These are phyloP conservation scores for Leishmania braziliensis DNA, from an alignment of 208 protist genomes.

Conservation along the genomic window DNA sequence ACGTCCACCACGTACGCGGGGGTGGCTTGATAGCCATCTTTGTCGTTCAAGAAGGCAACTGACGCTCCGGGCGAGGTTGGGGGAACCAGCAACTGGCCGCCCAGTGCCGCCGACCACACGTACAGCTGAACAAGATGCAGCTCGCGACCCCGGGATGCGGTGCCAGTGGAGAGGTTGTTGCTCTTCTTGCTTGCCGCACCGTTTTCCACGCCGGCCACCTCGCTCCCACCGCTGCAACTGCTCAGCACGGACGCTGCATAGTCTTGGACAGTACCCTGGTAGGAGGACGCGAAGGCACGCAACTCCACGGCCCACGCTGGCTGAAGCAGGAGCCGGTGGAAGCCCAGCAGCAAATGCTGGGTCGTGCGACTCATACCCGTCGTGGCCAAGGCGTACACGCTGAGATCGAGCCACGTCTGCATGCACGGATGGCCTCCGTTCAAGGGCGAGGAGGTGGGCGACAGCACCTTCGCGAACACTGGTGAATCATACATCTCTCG, in stretches of 20 bases:
- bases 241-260: constrained; percentile 18
- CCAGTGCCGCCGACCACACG: constrained; percentile 36
- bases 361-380: constrained; percentile 34
- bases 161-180: background rate
- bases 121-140: constrained; percentile 25
- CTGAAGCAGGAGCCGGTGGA: constrained; percentile 32
- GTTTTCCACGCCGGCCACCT: background rate
- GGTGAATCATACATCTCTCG: constrained; percentile 27
- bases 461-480: constrained; percentile 25
- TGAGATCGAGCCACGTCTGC: constrained; percentile 24
- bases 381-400: constrained; percentile 29
- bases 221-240: background rate
- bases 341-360: constrained; percentile 33
- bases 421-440: constrained; percentile 21
- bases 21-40: constrained; percentile 12
- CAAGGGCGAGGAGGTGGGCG: background rate
- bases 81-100: constrained; percentile 36
- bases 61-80: constrained; percentile 10
- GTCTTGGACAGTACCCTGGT: constrained; percentile 21
- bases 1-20: constrained; percentile 24
- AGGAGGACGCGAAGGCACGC: constrained; percentile 28
- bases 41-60: constrained; percentile 25
- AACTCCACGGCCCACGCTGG: constrained; percentile 35
- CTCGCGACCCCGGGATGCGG: constrained; percentile 5
- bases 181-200: background rate